These are phyloP conservation scores for Mucor lusitanicus DNA, from an alignment of 371 early-diverging fungal species.

Conservation along the genomic window DNA sequence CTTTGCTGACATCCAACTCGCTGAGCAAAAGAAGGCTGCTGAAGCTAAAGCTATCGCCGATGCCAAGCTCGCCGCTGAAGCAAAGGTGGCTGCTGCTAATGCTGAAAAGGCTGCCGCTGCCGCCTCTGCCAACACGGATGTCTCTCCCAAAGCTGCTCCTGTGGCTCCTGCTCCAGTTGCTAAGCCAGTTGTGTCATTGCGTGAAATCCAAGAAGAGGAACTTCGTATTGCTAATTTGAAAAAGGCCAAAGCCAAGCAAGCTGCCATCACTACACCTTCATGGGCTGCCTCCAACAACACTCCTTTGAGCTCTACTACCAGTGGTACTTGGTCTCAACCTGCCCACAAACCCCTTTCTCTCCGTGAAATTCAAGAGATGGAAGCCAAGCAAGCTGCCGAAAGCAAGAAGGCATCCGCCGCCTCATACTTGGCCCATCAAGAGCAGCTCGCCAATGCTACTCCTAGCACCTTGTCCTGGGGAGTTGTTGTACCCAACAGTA, in stretches of 20 bases:
- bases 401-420: constrained; percentile 44
- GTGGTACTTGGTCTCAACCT: constrained; percentile 37
- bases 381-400: constrained; percentile 55
- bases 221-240: constrained; percentile 42
- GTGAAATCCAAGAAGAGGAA: constrained; percentile 55
- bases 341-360: constrained; percentile 52
- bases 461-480: constrained; percentile 47
- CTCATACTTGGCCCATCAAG: constrained; percentile 21
- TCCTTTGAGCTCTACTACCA: not conserved
- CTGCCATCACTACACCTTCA: constrained; percentile 2
- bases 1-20: constrained; percentile 27
- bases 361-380: constrained; percentile 69
- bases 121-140: not conserved
- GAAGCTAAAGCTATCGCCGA: constrained; percentile 1
- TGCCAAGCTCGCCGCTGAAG: not conserved
- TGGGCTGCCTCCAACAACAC: constrained; percentile 7
- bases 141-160: not conserved
- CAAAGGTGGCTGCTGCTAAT: not conserved
- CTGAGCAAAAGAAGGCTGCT: constrained; percentile 10
- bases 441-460: constrained; percentile 8
- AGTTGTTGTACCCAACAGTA: constrained; percentile 37
- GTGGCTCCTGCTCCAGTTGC: not conserved
- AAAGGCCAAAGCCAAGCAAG: constrained; percentile 13
- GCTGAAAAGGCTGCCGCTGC: constrained; percentile 4
- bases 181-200: constrained; percentile 36